Percentiles rank a stretch among this genome's conserved stretches.
Evolutionary conservation across 2,329 filamentous ascomycete genomes (phyloP).

Genomic region (Venturiaceae sp.): DNA sequence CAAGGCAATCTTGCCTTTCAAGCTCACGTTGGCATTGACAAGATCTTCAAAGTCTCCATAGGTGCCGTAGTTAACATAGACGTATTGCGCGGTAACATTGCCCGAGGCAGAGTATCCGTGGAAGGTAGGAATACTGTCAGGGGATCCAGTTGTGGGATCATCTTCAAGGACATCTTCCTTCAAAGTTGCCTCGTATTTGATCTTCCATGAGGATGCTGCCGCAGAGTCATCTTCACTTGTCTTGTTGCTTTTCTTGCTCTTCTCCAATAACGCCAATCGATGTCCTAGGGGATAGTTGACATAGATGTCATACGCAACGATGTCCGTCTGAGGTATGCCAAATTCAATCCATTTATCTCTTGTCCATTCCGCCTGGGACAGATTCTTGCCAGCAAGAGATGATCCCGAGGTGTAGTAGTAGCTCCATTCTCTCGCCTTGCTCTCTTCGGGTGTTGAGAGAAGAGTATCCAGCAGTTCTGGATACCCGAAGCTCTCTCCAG

Average conservation of each 20-base stretch:
- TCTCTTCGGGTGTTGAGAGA: conserved; percentile 41
- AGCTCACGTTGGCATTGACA: conserved; percentile 58
- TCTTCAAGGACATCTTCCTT: conserved; percentile 78
- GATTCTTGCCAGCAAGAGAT: conserved; percentile 41
- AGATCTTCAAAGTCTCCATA: conserved; percentile 80
- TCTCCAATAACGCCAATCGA: conserved; percentile 33
- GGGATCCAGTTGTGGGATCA: conserved; percentile 65
- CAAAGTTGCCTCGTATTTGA: conserved; percentile 70
- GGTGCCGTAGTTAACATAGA: conserved; percentile 88
- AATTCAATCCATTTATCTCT: conserved; percentile 39
- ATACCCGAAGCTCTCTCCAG: conserved; percentile 22
- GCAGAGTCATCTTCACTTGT: conserved; percentile 23
- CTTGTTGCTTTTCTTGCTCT: conserved; percentile 29
- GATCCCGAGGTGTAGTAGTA: conserved; percentile 40
- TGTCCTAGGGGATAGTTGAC: conserved; percentile 41
- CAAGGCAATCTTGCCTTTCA: conserved; percentile 80
- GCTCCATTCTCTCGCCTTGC: conserved; percentile 40
- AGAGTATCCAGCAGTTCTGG: conserved; percentile 46
- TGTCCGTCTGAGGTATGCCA: conserved; percentile 32
- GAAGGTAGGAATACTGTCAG: conserved; percentile 74
- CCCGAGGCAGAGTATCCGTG: conserved; percentile 90
- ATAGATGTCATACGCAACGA: conserved; percentile 41
- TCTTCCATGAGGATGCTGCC: conserved; percentile 37
- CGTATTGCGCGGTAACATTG: conserved; percentile 79
- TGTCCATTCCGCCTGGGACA: conserved; percentile 42